Evolutionary conservation across 2,329 filamentous ascomycete species (phyloP).

Genomic region (Fusarium heterosporum): DNA sequence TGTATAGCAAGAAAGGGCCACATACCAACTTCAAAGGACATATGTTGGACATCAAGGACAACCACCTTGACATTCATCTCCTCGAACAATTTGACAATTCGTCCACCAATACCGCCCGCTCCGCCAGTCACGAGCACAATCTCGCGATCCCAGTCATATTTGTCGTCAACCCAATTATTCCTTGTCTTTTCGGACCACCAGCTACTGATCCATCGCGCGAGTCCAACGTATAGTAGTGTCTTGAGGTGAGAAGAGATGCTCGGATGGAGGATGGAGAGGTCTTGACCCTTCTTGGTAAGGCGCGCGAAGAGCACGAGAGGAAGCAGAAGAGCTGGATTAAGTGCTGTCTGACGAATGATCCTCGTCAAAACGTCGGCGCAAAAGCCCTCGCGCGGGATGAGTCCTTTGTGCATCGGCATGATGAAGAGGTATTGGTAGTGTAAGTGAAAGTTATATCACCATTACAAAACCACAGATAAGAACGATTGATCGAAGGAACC

Average conservation of each 20-base stretch:
- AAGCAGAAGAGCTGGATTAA: slow-evolving; percentile 74
- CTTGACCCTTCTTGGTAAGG: slow-evolving; percentile 71
- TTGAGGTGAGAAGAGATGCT: slow-evolving; percentile 62
- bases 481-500: background rate
- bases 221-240: slow-evolving; percentile 49
- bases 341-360: slow-evolving; percentile 68
- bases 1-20: slow-evolving; percentile 12
- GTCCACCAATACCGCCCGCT: slow-evolving; percentile 77
- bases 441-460: slow-evolving; percentile 11
- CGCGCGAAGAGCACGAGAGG: slow-evolving; percentile 71
- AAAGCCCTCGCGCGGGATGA: slow-evolving; percentile 68
- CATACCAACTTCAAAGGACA: slow-evolving; percentile 65
- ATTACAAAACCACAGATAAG: background rate
- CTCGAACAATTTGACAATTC: slow-evolving; percentile 73
- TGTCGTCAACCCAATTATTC: slow-evolving; percentile 54
- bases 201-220: slow-evolving; percentile 46
- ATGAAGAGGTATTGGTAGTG: slow-evolving; percentile 5
- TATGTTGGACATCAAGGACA: slow-evolving; percentile 75
- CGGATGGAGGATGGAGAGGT: slow-evolving; percentile 65
- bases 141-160: slow-evolving; percentile 75
- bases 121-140: slow-evolving; percentile 81
- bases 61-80: slow-evolving; percentile 74
- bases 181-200: slow-evolving; percentile 51
- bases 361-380: slow-evolving; percentile 69
- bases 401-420: slow-evolving; percentile 61